Evolutionary conservation across 148 eudicot species (phyloP).

Genomic region (Camellia lanceoleosa): DNA sequence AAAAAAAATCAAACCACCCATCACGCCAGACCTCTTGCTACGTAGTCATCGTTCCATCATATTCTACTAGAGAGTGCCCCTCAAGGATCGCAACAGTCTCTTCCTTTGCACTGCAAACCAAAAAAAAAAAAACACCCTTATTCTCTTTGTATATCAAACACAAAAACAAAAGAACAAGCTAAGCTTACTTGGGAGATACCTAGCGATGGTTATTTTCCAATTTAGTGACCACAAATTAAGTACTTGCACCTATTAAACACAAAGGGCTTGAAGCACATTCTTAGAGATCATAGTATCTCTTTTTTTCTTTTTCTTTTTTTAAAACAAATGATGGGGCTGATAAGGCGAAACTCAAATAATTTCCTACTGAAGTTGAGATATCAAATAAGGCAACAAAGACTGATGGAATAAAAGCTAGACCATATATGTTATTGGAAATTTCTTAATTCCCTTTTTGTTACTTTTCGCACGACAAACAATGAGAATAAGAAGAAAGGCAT

Average conservation of each 20-base stretch:
- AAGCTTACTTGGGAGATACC: background rate
- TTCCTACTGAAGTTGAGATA: background rate
- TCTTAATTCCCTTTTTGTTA: too few species aligned
- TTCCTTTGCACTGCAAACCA: constrained; percentile 61
- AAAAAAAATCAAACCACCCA: too few species aligned
- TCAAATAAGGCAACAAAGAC: background rate
- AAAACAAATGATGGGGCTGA: background rate
- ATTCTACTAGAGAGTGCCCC: constrained; percentile 47
- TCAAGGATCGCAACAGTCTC: constrained; percentile 70
- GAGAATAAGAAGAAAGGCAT: too few species aligned
- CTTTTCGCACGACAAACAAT: too few species aligned
- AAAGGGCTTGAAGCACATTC: background rate
- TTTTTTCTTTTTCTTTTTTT: background rate
- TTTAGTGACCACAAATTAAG: background rate
- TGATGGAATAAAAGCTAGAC: background rate
- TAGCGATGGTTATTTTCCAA: background rate
- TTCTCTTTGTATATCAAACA: background rate
- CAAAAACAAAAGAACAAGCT: background rate
- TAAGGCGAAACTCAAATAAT: background rate
- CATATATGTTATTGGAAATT: background rate
- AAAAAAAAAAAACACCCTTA: background rate
- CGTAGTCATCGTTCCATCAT: constrained; percentile 3
- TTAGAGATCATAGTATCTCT: background rate
- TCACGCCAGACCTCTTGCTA: constrained; percentile 7
- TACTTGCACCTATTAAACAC: too few species aligned